Evolutionary conservation across 2,329 filamentous ascomycete species (phyloP).

Genomic region (Ophiosphaerella korrae): DNA sequence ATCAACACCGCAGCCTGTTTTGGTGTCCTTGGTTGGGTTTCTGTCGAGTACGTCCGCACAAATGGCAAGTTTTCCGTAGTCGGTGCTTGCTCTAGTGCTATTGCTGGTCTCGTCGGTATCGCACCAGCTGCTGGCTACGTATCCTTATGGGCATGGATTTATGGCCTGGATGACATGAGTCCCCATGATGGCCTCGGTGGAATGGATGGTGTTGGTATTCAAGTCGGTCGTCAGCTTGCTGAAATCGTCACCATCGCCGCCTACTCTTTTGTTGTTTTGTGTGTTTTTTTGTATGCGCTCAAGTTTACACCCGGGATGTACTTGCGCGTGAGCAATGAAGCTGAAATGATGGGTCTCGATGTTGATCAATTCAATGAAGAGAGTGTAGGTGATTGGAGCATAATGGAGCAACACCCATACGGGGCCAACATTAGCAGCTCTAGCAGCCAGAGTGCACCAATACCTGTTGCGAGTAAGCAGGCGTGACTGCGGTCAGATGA

Average conservation of each 20-base stretch:
- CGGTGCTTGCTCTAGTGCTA: slow-evolving; percentile 62
- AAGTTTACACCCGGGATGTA: slow-evolving; percentile 62
- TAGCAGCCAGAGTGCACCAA: slow-evolving; percentile 27
- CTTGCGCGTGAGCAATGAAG: slow-evolving; percentile 60
- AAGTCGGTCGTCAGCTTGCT: slow-evolving; percentile 61
- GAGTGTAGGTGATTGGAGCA: slow-evolving; percentile 60
- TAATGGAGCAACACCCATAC: slow-evolving; percentile 39
- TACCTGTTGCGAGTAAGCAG: slow-evolving; percentile 8
- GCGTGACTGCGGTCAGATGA: slow-evolving; percentile 2
- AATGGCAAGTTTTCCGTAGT: slow-evolving; percentile 61
- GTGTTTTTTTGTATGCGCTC: slow-evolving; percentile 57
- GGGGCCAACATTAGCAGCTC: slow-evolving; percentile 24
- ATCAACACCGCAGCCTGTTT: slow-evolving; percentile 62
- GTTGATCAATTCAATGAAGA: slow-evolving; percentile 63
- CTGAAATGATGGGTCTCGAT: slow-evolving; percentile 61
- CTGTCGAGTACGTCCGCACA: slow-evolving; percentile 59
- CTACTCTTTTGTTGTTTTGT: slow-evolving; percentile 60
- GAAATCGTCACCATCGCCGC: slow-evolving; percentile 60
- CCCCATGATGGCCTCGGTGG: slow-evolving; percentile 53
- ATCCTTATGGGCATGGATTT: slow-evolving; percentile 57
- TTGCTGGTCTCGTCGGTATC: slow-evolving; percentile 66
- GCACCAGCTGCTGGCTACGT: slow-evolving; percentile 62
- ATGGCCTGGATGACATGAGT: slow-evolving; percentile 55
- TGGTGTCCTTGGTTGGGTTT: slow-evolving; percentile 60
- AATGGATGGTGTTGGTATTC: slow-evolving; percentile 61